These are phyloP conservation scores for Termitomyces sp. DNA, from an alignment of 768 basidiomycete genomes.

Conservation along the genomic window DNA sequence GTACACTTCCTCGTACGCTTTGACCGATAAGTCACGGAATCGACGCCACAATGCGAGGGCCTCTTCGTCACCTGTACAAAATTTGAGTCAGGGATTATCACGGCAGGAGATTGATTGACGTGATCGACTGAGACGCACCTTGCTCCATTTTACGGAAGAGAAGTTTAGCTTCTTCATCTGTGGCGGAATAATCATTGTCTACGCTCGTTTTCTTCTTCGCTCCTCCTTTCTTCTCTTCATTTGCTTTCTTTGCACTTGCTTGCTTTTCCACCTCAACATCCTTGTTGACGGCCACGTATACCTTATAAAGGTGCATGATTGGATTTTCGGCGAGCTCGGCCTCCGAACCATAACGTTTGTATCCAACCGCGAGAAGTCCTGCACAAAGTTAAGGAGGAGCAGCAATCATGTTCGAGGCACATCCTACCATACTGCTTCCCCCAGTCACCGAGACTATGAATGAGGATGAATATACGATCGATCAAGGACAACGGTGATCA, in stretches of 20 bases:
- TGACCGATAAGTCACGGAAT: conserved; percentile 88
- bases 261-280: conserved; percentile 47
- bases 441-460: conserved; percentile 78
- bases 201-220: conserved; percentile 17
- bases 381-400: neutral
- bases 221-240: conserved; percentile 51
- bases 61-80: conserved; percentile 60
- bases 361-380: conserved; percentile 89
- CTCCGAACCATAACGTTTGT: conserved; percentile 84
- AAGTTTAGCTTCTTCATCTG: conserved; percentile 71
- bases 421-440: conserved; percentile 79
- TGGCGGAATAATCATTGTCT: conserved; percentile 64
- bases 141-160: conserved; percentile 12
- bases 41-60: conserved; percentile 85
- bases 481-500: neutral
- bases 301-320: conserved; percentile 89
- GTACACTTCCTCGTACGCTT: conserved; percentile 85
- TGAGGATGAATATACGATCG: neutral
- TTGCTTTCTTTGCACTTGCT: neutral
- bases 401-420: neutral
- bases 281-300: conserved; percentile 90
- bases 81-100: neutral
- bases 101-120: neutral
- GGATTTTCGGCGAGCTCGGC: conserved; percentile 80
- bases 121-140: neutral